phyloP scores from a whole-genome alignment of 2,329 filamentous ascomycete species.

The Nakataea oryzae region DNA sequence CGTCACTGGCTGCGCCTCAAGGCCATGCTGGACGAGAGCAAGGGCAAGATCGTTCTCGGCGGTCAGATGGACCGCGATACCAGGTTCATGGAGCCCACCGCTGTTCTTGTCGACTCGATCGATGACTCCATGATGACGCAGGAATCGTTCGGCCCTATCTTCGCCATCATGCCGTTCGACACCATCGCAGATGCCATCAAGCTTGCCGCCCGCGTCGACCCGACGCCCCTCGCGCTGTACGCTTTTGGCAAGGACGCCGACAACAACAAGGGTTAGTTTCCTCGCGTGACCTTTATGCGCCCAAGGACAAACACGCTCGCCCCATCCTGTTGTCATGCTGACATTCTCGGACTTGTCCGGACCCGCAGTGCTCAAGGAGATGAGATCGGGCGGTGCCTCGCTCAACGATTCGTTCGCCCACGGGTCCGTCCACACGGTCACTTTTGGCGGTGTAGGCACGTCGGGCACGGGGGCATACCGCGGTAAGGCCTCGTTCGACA shows the following conservation, averaged over 20 bases:
- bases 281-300: neutral
- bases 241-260: constrained; percentile 77
- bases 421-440: constrained; percentile 54
- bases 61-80: constrained; percentile 71
- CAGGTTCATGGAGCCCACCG: constrained; percentile 82
- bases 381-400: constrained; percentile 58
- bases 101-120: constrained; percentile 68
- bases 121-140: constrained; percentile 71
- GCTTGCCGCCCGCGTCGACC: constrained; percentile 69
- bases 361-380: constrained; percentile 43
- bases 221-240: constrained; percentile 75
- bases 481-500: constrained; percentile 63
- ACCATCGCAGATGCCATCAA: constrained; percentile 77
- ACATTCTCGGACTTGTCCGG: neutral
- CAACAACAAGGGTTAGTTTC: constrained; percentile 52
- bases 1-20: constrained; percentile 74
- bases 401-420: constrained; percentile 44
- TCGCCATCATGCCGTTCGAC: constrained; percentile 69
- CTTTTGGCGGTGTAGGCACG: constrained; percentile 77
- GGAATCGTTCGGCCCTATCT: constrained; percentile 90
- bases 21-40: constrained; percentile 76
- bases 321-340: no score
- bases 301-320: no score
- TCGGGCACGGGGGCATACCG: constrained; percentile 70
- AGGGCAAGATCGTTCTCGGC: constrained; percentile 78